phyloP scores from a whole-genome alignment of 352 stramenopile genomes.

The Aphanomyces invadans region DNA sequence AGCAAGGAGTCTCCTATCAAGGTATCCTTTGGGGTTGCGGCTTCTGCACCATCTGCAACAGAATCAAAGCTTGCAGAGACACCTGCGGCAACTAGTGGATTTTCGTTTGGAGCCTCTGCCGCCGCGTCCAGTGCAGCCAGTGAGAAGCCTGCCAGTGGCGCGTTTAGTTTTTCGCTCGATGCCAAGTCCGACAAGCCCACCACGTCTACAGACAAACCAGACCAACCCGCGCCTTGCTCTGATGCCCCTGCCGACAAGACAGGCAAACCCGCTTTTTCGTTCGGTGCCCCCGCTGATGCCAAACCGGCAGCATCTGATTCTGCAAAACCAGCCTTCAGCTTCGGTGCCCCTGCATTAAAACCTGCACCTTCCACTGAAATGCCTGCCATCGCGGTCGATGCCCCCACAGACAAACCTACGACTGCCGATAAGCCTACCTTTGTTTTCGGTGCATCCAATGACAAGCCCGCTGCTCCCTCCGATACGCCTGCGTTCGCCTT shows the following conservation, averaged over 20 bases:
- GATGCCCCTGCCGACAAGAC: conserved; percentile 19
- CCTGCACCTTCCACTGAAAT: no score
- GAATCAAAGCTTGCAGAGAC: conserved; percentile 7
- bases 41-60: no score
- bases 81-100: conserved; percentile 28
- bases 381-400: no score
- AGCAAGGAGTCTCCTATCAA: neutral
- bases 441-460: conserved; percentile 19
- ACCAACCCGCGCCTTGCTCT: conserved; percentile 17
- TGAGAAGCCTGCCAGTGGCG: neutral
- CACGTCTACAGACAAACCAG: conserved; percentile 4
- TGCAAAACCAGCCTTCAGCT: conserved; percentile 15
- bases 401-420: conserved; percentile 1
- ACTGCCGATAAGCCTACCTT: conserved; percentile 27
- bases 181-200: conserved; percentile 27
- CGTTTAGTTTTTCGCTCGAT: conserved; percentile 12
- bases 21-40: neutral
- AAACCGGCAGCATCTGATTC: no score
- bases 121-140: no score
- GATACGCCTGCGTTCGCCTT: no score
- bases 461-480: conserved; percentile 2
- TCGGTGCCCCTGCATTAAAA: conserved; percentile 16
- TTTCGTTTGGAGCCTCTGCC: conserved; percentile 42
- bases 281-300: conserved; percentile 15
- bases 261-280: conserved; percentile 14